Evolutionary conservation across 306 rosid species (phyloP).

Genomic region (Erythrophleum fordii): DNA sequence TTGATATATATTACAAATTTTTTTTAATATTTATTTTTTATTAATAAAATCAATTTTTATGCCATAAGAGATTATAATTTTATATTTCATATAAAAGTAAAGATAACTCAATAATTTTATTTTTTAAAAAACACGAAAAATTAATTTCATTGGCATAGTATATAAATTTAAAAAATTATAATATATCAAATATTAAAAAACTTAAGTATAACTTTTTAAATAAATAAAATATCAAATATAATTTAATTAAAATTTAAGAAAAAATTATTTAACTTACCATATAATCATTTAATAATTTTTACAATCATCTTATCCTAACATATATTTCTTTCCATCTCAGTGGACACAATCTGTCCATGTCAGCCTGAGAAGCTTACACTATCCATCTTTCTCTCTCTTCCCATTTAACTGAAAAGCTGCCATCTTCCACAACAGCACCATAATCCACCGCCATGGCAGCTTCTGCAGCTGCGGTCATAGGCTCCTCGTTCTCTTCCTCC

Average conservation of each 20-base stretch:
- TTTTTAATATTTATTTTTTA: too few species aligned
- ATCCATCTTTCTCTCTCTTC: slow-evolving; percentile 24
- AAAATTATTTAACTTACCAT: neutral
- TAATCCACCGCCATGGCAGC: slow-evolving; percentile 59
- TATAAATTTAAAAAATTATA: too few species aligned
- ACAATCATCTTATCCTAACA: slow-evolving; percentile 53
- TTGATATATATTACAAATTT: too few species aligned
- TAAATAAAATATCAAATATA: neutral
- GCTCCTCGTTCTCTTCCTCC: slow-evolving; percentile 67
- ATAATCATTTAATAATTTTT: neutral
- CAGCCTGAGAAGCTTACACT: slow-evolving; percentile 38
- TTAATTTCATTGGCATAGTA: too few species aligned
- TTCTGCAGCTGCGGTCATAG: slow-evolving; percentile 65
- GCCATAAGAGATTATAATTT: too few species aligned
- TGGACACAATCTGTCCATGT: slow-evolving; percentile 68
- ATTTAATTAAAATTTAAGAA: too few species aligned
- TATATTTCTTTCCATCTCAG: slow-evolving; percentile 40
- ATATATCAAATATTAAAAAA: too few species aligned
- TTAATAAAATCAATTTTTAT: too few species aligned
- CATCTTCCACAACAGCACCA: neutral
- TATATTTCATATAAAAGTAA: too few species aligned
- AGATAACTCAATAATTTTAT: too few species aligned
- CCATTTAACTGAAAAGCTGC: slow-evolving; percentile 2
- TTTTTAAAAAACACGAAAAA: too few species aligned
- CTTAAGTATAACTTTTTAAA: neutral